Conservation (phyloP, 306 rosid genomes). For the Quercus robur region DNA sequence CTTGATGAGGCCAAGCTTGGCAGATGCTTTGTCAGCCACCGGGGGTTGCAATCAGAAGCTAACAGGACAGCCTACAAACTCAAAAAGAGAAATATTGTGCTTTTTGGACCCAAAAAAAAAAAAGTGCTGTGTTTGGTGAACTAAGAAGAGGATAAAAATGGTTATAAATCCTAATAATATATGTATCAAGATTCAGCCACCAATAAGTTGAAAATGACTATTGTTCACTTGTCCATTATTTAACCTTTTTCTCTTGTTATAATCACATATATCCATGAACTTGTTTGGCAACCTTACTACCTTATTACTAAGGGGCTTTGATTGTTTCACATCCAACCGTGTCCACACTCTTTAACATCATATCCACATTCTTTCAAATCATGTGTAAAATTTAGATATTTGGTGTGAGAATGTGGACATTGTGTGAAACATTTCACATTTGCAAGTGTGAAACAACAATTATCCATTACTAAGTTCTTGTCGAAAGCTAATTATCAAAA, state of each 20-base stretch:
- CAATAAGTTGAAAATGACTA: not conserved
- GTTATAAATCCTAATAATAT: not conserved
- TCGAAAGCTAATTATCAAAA: no score
- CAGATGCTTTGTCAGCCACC: constrained; percentile 79
- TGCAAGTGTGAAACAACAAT: no score
- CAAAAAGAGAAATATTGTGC: not conserved
- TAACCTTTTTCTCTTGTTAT: not conserved
- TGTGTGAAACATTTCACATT: no score
- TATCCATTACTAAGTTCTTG: no score
- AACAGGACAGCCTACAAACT: constrained; percentile 57
- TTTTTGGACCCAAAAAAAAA: not conserved
- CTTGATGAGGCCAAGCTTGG: constrained; percentile 67
- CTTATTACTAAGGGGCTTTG: no score
- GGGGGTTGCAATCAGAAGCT: constrained; percentile 68
- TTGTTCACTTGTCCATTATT: not conserved
- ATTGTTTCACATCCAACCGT: no score
- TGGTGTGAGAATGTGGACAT: no score
- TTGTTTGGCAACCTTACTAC: no score
- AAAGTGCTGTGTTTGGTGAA: not conserved
- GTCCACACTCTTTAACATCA: no score
- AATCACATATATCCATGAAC: no score
- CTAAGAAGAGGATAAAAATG: not conserved
- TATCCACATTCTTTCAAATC: no score
- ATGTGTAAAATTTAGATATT: no score
- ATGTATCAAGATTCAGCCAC: not conserved